Conservation (phyloP, 805 yeast genomes). For the Yamadazyma sp. region DNA sequence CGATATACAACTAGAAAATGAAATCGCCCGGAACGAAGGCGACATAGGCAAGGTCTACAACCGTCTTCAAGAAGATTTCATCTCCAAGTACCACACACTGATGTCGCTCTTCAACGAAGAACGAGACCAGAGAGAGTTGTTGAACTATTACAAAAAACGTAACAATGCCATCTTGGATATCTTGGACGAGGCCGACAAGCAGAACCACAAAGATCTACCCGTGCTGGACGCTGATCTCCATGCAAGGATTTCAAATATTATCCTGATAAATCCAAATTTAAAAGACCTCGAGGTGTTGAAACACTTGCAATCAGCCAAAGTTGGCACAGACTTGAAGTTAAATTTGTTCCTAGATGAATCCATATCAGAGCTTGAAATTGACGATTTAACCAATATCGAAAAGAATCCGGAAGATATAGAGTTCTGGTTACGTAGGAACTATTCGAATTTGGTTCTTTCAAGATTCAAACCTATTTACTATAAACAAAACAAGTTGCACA, state of each 20-base stretch:
- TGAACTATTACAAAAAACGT: conserved; percentile 34
- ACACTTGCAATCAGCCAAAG: background rate
- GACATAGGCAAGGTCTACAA: conserved; percentile 15
- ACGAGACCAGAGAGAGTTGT: conserved; percentile 33
- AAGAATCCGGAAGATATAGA: conserved; percentile 41
- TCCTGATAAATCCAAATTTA: conserved; percentile 24
- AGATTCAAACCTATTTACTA: conserved; percentile 34
- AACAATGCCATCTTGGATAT: conserved; percentile 38
- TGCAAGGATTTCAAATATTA: conserved; percentile 23
- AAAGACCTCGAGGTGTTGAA: conserved; percentile 18
- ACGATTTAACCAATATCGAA: conserved; percentile 35
- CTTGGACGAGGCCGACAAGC: conserved; percentile 7
- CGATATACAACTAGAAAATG: conserved; percentile 13
- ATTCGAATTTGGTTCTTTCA: conserved; percentile 32
- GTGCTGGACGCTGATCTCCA: conserved; percentile 14
- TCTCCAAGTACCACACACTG: conserved; percentile 11
- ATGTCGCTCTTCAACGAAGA: conserved; percentile 30
- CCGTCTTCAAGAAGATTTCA: conserved; percentile 14
- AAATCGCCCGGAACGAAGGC: conserved; percentile 13
- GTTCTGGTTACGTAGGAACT: conserved; percentile 39
- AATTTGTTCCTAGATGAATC: conserved; percentile 35
- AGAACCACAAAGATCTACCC: conserved; percentile 12
- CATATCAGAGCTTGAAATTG: conserved; percentile 37
- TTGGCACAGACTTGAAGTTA: conserved; percentile 15
- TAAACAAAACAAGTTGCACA: conserved; percentile 22